Base-by-base conservation (phyloP, 306 rosid species). In the Rosa chinensis region DNA sequence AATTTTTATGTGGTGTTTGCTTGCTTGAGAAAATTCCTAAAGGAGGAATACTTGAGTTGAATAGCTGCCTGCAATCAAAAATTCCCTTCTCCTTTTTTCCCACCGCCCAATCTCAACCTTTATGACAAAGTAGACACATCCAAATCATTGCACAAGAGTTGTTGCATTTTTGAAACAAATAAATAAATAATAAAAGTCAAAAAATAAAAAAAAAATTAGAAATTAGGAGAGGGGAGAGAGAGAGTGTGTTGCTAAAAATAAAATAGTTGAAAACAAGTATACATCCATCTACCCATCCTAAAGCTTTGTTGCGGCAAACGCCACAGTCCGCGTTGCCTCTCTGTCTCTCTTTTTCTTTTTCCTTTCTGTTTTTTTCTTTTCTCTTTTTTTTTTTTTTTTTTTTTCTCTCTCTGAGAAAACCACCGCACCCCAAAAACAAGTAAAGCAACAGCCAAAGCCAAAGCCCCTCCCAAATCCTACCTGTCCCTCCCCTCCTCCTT, bases 311-410 rank as follows among this genome's bases (percentile, higher is more conserved):
- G 45, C 2, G 37, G 3, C 37, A 32, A 32, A 32, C 37, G 37
- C 66, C 66, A 73, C 68, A 43, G 10, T 17, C 78, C 69, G 87
- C 89, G 78, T 85, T 83, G 87, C 87, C 78, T 64, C 66, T 47
- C 78, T 78, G 87, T 78, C 72, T 74, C 9, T 73, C 7, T 66
- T 32, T 32, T 32, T 32, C 37, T 32, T 32, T 32, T 32, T 32
- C 37, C 37, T 32, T 23, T 78, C 23, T 40, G 50, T 53, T 47
- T 32, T 32, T 32, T 32, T 32, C 32, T 32, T 32, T 32, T 32
- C 37, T 32, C 3, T 32, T 32, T 32, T 2, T 32, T 32, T 2
- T 32, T 76, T 64, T 59, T 53, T 76, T 78, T 66, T 76, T 64
- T 59, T 53, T 76, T 78, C 85, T 78, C 72, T 74, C 8, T 73